Evolutionary conservation across 306 rosid genomes (phyloP), one percentile per base, ranked within the genome.

Genomic region (Ormosia semicastrata): DNA sequence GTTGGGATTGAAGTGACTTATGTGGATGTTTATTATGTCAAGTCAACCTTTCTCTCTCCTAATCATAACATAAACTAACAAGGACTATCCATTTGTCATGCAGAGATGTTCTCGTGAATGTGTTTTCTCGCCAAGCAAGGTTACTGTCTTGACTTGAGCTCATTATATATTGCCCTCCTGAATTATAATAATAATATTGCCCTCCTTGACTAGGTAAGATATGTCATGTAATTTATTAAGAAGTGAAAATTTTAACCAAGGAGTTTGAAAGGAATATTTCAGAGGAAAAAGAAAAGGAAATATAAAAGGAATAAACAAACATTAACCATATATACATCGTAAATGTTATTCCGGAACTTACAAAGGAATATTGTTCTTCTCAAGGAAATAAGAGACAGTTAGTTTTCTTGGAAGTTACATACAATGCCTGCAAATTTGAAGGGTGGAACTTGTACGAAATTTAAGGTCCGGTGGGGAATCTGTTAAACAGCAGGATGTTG

Each of bases 11-110:
- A 66, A 60, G 59, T 60, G 80, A 74, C 77, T 79, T 54, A 3
- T 46, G 73, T 56, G 4, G n/a, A 24, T 73, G 54, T 52, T 68
- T 69, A 36, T 53, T 66, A 1, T 14, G 44, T 46, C 49, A 44
- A 49, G 34, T 60, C 76, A 37, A 47, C 11, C 30, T 86, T 41
- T 73, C 53, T 43, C 29, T 63, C 50, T 78, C 65, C 72, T 10
- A 67, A 72, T 59, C 4, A 17, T 3, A 58, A 79, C 53, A 56
- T 58, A 47, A 39, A 32, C 32, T 37, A 43, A 50, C 56, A 9
- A 60, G 75, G 62, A 29, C 5, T 54, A 24, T 69, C 75, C 88
- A 80, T 56, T 75, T 86, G 85, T 83, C 80, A 82, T 37, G 66
- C 17, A 46, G 53, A 58, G 62, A 60, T 4, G 15, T 11, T 57